These are phyloP conservation scores for Colletotrichum costaricense DNA, from an alignment of 2,329 filamentous ascomycete genomes.

Conservation along the genomic window DNA sequence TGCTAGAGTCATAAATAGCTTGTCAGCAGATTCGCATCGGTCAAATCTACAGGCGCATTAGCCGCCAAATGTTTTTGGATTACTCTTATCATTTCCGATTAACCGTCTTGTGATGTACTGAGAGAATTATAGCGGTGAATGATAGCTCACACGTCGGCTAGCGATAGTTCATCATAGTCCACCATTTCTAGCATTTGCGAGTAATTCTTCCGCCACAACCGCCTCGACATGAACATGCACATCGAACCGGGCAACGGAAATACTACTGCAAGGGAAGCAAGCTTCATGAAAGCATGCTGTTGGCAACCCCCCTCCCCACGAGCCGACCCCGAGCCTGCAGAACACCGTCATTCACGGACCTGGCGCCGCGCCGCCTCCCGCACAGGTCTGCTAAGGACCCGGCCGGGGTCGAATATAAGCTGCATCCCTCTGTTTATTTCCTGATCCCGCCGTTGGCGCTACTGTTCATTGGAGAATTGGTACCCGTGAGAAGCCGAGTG, in stretches of 20 bases:
- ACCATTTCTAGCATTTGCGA: too few species aligned
- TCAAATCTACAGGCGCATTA: slow-evolving; percentile 4
- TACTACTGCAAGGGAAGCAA: neutral
- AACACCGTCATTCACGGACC: slow-evolving; percentile 16
- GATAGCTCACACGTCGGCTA: neutral
- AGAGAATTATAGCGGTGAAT: neutral
- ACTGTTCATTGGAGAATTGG: neutral
- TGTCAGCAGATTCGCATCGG: neutral
- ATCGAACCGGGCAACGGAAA: neutral
- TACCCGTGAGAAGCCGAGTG: neutral
- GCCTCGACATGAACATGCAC: neutral
- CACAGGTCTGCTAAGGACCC: slow-evolving; percentile 7
- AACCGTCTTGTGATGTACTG: neutral
- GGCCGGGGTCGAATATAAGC: neutral
- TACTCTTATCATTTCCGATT: neutral
- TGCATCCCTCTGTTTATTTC: neutral
- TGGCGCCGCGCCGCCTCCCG: slow-evolving; percentile 13
- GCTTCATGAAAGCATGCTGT: neutral
- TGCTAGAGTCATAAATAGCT: neutral
- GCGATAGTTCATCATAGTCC: neutral
- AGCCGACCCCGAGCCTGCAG: slow-evolving; percentile 14
- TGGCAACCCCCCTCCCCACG: neutral
- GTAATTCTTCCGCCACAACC: neutral
- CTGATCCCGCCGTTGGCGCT: neutral
- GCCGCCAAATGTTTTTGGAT: neutral